A percentile compares a stretch with the other conserved stretches of the same genome.
These are phyloP conservation scores for Sphaerulina populicola DNA, from an alignment of 2,329 filamentous ascomycete species.

Conservation along the genomic window DNA sequence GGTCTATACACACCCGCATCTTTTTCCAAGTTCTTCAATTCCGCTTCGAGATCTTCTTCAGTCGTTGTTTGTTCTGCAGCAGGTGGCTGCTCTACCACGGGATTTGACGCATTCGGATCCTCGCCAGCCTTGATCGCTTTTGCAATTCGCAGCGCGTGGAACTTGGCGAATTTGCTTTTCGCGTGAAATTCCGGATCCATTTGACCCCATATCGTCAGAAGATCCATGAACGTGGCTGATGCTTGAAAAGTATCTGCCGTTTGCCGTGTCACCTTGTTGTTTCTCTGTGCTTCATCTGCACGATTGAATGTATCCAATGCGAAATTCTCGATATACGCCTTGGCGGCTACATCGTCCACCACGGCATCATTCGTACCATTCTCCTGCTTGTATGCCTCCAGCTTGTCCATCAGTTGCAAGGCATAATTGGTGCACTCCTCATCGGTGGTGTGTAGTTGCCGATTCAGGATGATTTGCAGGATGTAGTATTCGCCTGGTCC, in stretches of 20 bases:
- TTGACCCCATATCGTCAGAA: slow-evolving; percentile 74
- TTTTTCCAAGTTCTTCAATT: slow-evolving; percentile 25
- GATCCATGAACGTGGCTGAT: slow-evolving; percentile 82
- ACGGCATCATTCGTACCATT: slow-evolving; percentile 74
- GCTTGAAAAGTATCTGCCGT: slow-evolving; percentile 92
- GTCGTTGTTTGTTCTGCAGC: slow-evolving; percentile 5
- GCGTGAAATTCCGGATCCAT: slow-evolving; percentile 66
- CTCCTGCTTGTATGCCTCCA: slow-evolving; percentile 71
- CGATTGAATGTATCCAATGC: slow-evolving; percentile 78
- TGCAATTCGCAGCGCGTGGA: slow-evolving; percentile 81
- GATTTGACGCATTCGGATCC: slow-evolving; percentile 88
- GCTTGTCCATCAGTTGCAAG: slow-evolving; percentile 75
- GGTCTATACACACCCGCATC: slow-evolving; percentile 32
- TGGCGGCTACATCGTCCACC: slow-evolving; percentile 73
- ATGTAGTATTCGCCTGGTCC: slow-evolving; percentile 75
- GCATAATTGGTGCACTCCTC: slow-evolving; percentile 75
- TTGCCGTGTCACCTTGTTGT: slow-evolving; percentile 59
- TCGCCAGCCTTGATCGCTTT: slow-evolving; percentile 85
- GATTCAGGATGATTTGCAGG: slow-evolving; percentile 80
- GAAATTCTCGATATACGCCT: slow-evolving; percentile 91
- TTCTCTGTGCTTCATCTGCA: slow-evolving; percentile 71
- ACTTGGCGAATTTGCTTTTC: slow-evolving; percentile 95
- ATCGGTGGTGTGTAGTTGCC: slow-evolving; percentile 68
- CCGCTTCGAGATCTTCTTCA: slow-evolving; percentile 26
- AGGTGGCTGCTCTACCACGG: slow-evolving; percentile 48